Percentiles rank a stretch among this genome's conserved stretches.
phyloP scores from a whole-genome alignment of 1,139 yeast genomes.

The Candida labiduridarum region DNA sequence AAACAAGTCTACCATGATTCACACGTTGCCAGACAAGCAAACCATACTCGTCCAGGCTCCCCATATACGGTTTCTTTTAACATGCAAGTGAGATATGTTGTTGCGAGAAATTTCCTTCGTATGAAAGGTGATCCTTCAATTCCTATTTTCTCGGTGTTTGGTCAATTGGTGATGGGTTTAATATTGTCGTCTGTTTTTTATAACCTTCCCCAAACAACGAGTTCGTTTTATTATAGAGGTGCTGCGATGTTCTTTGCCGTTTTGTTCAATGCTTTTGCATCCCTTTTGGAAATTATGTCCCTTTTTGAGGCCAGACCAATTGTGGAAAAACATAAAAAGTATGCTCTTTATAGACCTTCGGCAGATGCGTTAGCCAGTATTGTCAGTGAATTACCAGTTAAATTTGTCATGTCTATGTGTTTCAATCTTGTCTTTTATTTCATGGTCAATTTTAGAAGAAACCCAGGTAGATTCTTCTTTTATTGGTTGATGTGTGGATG shows the following conservation, averaged over 20 bases:
- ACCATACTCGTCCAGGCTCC: conserved; percentile 23
- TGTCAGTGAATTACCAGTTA: conserved; percentile 59
- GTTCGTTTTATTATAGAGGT: conserved; percentile 58
- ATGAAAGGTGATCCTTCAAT: conserved; percentile 32
- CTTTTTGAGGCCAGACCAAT: conserved; percentile 60
- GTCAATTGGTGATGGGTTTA: conserved; percentile 31
- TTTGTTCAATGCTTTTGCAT: conserved; percentile 56
- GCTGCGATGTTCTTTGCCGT: conserved; percentile 59
- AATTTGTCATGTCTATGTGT: conserved; percentile 43
- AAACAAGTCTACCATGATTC: conserved; percentile 14
- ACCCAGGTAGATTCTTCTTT: conserved; percentile 60
- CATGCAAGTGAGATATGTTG: conserved; percentile 33
- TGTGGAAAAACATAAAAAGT: conserved; percentile 60
- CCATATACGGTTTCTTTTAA: conserved; percentile 34
- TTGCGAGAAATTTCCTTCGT: conserved; percentile 28
- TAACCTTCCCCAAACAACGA: conserved; percentile 46
- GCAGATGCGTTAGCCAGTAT: conserved; percentile 64
- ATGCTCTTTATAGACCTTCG: conserved; percentile 63
- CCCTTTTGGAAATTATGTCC: conserved; percentile 58
- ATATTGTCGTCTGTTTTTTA: conserved; percentile 53
- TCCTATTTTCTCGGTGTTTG: conserved; percentile 25
- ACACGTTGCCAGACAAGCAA: conserved; percentile 36
- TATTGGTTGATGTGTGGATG: conserved; percentile 47
- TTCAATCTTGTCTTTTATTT: conserved; percentile 56
- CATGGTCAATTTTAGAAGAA: conserved; percentile 54